Evolutionary conservation across 768 basidiomycete genomes (phyloP).

Genomic region (Panus rudis): DNA sequence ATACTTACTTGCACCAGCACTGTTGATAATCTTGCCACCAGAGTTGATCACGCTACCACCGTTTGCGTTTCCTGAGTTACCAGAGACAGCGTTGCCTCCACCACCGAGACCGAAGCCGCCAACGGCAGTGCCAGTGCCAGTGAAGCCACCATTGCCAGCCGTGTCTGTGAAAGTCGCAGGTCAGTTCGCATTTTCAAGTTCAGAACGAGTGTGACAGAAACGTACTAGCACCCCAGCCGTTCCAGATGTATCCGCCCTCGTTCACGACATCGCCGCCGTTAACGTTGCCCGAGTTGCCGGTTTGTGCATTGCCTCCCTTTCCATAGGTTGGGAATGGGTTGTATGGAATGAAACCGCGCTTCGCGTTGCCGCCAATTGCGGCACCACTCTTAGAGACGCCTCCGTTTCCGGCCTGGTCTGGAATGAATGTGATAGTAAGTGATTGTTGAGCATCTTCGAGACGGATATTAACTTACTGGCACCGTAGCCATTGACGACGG

Average conservation of each 20-base stretch:
- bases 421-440: neutral
- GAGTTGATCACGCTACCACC: slow-evolving; percentile 4
- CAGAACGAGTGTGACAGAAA: neutral
- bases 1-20: neutral
- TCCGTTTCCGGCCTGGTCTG: slow-evolving; percentile 1
- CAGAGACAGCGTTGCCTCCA: slow-evolving; percentile 4
- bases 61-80: slow-evolving; percentile 7
- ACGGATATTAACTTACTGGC: neutral
- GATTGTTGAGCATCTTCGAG: neutral
- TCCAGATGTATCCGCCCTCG: neutral
- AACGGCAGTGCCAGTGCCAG: neutral
- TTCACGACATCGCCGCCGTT: neutral
- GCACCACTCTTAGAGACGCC: neutral
- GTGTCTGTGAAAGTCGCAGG: neutral
- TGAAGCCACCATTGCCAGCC: neutral
- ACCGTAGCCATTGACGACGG: neutral
- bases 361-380: slow-evolving; percentile 1
- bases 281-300: neutral
- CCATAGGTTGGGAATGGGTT: too few species aligned
- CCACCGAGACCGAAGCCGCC: neutral
- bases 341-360: too few species aligned
- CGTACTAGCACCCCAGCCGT: neutral
- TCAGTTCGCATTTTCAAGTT: neutral
- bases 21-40: slow-evolving; percentile 1
- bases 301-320: neutral